Evolutionary conservation across 129 eudicot species (phyloP).

Genomic region (Arctium minus): DNA sequence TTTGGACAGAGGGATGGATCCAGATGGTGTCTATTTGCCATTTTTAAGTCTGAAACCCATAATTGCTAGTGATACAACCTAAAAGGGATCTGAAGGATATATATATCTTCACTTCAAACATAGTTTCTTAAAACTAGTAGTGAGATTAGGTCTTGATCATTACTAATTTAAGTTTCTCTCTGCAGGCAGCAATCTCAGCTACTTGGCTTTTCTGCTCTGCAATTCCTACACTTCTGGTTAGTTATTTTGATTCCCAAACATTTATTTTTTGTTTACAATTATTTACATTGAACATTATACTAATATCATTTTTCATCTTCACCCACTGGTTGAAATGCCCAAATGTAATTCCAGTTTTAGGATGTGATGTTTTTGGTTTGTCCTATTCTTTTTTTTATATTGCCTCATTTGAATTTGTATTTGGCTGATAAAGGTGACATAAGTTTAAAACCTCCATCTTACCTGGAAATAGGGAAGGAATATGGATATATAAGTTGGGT

Average conservation of each 20-base stretch:
- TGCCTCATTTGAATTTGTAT: neutral
- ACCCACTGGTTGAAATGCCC: neutral
- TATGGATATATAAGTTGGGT: neutral
- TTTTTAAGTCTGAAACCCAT: neutral
- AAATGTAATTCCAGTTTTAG: neutral
- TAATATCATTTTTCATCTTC: neutral
- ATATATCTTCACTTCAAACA: neutral
- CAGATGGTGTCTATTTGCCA: neutral
- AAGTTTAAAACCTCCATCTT: neutral
- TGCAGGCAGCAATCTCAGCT: constrained; percentile 74
- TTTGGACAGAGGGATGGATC: neutral
- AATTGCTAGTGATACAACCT: neutral
- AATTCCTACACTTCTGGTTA: constrained; percentile 77
- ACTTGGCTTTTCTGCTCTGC: constrained; percentile 80
- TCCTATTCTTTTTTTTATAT: neutral
- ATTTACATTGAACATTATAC: neutral
- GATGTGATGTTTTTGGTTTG: neutral
- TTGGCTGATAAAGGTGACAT: neutral
- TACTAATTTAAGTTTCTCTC: neutral
- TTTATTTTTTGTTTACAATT: neutral
- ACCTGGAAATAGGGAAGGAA: neutral
- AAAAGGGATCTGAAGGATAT: neutral
- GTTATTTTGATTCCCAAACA: constrained; percentile 23
- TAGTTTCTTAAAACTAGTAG: neutral
- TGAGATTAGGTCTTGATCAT: constrained; percentile 6